Evolutionary conservation across 805 yeast species (phyloP).

Genomic region (Alloascoidea africana): DNA sequence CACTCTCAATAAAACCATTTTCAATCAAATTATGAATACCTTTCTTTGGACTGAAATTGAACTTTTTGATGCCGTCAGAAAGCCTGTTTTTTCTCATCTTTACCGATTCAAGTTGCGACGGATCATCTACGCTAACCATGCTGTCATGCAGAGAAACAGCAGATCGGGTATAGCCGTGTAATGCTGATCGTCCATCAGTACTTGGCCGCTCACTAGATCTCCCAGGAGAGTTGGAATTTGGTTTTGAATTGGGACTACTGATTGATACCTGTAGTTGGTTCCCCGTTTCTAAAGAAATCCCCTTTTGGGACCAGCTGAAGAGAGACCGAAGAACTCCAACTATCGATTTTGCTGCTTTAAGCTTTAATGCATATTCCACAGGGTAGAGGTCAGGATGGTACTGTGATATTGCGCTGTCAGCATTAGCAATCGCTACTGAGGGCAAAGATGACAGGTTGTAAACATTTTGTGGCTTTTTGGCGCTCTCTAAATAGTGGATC

Average conservation of each 20-base stretch:
- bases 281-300: conserved; percentile 17
- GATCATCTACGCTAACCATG: conserved; percentile 38
- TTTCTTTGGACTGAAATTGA: conserved; percentile 73
- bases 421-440: conserved; percentile 44
- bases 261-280: too few relatives aligned
- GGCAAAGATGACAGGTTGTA: conserved; percentile 66
- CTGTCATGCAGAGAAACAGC: background rate
- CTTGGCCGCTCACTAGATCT: background rate
- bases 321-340: conserved; percentile 74
- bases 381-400: conserved; percentile 31
- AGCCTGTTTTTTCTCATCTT: conserved; percentile 75
- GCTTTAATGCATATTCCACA: conserved; percentile 69
- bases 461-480: conserved; percentile 31
- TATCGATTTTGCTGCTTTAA: conserved; percentile 64
- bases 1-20: conserved; percentile 45
- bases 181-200: background rate
- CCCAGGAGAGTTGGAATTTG: background rate
- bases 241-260: background rate
- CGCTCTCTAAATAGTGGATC: conserved; percentile 23
- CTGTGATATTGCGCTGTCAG: conserved; percentile 10
- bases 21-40: conserved; percentile 54
- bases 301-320: conserved; percentile 75
- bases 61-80: conserved; percentile 60
- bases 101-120: conserved; percentile 70
- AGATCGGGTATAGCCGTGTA: background rate